phyloP scores from a whole-genome alignment of 352 stramenopile genomes.

The Blastocystis sp. region DNA sequence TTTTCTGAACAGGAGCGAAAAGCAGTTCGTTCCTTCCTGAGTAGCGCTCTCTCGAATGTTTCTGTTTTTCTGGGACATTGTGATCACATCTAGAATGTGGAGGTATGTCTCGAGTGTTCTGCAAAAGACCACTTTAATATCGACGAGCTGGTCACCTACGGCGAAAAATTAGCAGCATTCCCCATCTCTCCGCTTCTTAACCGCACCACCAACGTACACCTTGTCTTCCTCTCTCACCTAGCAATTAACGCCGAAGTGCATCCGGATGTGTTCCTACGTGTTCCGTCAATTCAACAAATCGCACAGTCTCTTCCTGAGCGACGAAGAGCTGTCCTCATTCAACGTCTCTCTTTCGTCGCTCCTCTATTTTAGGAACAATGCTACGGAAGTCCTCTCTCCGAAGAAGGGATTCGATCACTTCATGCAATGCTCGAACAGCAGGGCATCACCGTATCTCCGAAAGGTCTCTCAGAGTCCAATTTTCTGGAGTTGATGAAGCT shows the following conservation, averaged over 20 bases:
- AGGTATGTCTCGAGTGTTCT: conserved; percentile 44
- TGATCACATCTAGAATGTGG: conserved; percentile 12
- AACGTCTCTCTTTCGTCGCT: not conserved
- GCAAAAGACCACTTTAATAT: conserved; percentile 10
- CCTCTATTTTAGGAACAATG: not conserved
- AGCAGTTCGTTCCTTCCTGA: not conserved
- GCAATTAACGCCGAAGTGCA: not conserved
- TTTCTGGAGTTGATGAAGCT: conserved; percentile 22
- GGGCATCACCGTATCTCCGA: not conserved
- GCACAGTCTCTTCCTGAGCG: not conserved
- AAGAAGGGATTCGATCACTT: not conserved
- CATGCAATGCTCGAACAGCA: not conserved
- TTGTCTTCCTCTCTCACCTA: not conserved
- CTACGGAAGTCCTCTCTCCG: not conserved
- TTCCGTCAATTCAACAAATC: conserved; percentile 1
- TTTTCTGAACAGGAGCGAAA: not conserved
- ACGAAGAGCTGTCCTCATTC: not conserved
- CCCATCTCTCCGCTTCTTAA: conserved; percentile 7
- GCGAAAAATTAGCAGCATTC: not conserved
- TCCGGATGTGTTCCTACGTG: not conserved
- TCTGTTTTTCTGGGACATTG: not conserved
- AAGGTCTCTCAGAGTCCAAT: not conserved
- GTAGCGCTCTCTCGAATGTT: not conserved
- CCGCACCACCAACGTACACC: not conserved
- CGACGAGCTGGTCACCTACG: not conserved